Conservation (phyloP, 2,329 filamentous ascomycete genomes). For the Drechslerella coelobrocha region DNA sequence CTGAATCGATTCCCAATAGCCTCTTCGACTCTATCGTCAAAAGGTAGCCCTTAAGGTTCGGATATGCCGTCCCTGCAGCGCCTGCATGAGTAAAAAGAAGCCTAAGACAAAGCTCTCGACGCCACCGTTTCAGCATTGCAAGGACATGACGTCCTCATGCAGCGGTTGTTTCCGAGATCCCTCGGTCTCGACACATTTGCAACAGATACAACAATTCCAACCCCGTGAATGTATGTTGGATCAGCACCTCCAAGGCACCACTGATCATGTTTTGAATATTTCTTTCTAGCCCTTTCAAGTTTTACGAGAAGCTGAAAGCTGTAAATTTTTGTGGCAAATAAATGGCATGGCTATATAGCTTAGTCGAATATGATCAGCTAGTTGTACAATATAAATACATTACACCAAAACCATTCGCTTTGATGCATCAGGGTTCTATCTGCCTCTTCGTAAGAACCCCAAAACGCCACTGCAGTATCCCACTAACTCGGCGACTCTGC, state of each 20-base stretch:
- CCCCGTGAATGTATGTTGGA: neutral
- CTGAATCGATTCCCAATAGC: no score
- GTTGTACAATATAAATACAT: slow-evolving; percentile 13
- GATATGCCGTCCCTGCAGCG: no score
- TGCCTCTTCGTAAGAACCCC: slow-evolving; percentile 73
- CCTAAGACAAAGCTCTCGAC: neutral
- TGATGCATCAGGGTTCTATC: slow-evolving; percentile 52
- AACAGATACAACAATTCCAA: neutral
- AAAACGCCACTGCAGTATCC: slow-evolving; percentile 89
- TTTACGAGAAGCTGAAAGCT: neutral
- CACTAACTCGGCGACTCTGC: slow-evolving; percentile 75
- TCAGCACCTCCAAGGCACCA: no score
- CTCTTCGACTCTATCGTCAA: no score
- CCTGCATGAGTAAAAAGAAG: no score
- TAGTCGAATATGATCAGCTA: neutral
- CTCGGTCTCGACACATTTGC: neutral
- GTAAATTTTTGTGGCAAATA: neutral
- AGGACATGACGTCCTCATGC: neutral
- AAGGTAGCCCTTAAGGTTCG: no score
- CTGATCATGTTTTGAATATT: no score
- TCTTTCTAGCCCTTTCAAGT: neutral
- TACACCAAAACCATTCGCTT: neutral
- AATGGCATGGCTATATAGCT: neutral
- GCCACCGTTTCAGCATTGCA: neutral
- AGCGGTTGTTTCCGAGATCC: neutral